phyloP scores from a whole-genome alignment of 2,329 filamentous ascomycete genomes.

The Colletotrichum abscissum region DNA sequence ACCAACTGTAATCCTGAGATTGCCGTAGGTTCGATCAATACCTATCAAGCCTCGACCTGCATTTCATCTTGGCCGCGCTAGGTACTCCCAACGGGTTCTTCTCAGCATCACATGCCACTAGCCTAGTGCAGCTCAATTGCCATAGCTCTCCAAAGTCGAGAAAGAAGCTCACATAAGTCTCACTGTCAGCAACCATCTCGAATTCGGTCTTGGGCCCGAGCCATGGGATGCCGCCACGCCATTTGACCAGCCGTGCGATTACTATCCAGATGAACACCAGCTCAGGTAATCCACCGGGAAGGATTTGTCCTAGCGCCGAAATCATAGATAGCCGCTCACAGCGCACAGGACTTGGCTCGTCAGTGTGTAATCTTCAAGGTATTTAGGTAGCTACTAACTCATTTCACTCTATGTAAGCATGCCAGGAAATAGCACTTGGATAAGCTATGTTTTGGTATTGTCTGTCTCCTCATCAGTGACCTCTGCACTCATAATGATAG shows the following conservation, averaged over 20 bases:
- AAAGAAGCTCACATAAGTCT: not conserved
- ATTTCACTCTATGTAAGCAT: not conserved
- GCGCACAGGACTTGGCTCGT: conserved; percentile 3
- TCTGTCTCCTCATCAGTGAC: not conserved
- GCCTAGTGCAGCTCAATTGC: not conserved
- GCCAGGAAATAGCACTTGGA: not conserved
- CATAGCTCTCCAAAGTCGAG: not conserved
- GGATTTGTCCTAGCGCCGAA: not conserved
- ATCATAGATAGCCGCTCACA: not conserved
- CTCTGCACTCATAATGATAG: not conserved
- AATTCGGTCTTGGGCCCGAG: not conserved
- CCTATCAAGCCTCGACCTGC: not conserved
- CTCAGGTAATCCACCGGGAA: conserved; percentile 1
- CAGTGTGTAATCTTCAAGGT: not conserved
- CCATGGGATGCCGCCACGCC: conserved; percentile 23
- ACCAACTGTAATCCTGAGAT: not conserved
- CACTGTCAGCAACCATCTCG: not conserved
- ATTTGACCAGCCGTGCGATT: conserved; percentile 17
- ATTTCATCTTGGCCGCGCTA: not conserved
- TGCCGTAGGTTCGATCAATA: not conserved
- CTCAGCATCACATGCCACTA: conserved; percentile 5
- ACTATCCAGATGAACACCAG: not conserved
- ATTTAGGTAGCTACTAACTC: not conserved
- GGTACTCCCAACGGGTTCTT: not conserved
- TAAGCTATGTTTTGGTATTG: not conserved